Evolutionary conservation across 2,329 filamentous ascomycete species (phyloP).

Genomic region (Penicillium rolfsii): DNA sequence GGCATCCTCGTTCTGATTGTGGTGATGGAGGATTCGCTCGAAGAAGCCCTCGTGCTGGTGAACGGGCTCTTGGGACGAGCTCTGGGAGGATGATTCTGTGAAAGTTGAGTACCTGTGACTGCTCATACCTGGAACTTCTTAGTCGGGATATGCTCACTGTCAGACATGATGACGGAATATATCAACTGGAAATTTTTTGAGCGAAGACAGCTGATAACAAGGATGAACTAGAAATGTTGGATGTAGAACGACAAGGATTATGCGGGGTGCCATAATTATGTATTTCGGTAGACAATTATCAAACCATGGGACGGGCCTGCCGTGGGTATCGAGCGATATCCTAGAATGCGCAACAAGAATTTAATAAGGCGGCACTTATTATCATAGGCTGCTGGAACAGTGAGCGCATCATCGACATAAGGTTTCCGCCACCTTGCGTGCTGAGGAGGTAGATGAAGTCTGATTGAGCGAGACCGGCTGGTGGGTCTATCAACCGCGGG

Average conservation of each 20-base stretch:
- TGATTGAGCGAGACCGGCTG: conserved; percentile 2
- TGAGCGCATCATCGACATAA: conserved; percentile 24
- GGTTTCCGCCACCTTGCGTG: conserved; percentile 2
- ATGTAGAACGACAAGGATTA: neutral
- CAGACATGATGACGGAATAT: conserved; percentile 13
- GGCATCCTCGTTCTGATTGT: conserved; percentile 1
- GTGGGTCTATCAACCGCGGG: neutral
- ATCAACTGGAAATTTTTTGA: neutral
- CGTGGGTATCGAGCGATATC: conserved; percentile 1
- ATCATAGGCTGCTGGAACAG: conserved; percentile 11
- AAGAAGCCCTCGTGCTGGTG: conserved; percentile 23
- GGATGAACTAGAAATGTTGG: neutral
- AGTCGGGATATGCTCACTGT: conserved; percentile 12
- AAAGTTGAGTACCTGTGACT: neutral
- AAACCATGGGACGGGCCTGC: neutral
- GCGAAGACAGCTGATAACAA: neutral
- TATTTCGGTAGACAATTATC: neutral
- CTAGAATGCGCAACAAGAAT: neutral
- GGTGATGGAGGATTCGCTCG: conserved; percentile 20
- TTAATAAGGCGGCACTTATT: conserved; percentile 9
- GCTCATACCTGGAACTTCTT: no score
- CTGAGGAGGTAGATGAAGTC: conserved; percentile 6
- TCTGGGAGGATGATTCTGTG: conserved; percentile 4
- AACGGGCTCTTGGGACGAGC: conserved; percentile 2
- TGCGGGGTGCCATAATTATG: neutral